Conservation (phyloP, 805 yeast genomes). For the Kazachstania africana region DNA sequence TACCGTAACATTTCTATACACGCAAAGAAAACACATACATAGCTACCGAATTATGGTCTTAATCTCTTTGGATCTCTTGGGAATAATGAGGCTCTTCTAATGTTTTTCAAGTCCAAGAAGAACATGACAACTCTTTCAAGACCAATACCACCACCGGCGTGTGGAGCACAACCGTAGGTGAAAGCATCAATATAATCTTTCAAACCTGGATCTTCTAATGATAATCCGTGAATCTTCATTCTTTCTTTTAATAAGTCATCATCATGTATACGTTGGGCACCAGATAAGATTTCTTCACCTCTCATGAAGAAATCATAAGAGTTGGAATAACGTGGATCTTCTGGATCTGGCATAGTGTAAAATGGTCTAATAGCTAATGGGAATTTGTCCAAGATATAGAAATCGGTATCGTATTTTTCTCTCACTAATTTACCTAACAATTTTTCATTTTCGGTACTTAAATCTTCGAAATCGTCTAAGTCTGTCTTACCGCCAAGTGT, state of each 20-base stretch:
- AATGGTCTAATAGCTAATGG: constrained; percentile 95
- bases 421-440: constrained; percentile 82
- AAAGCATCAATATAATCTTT: constrained; percentile 89
- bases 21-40: not conserved
- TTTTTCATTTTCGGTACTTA: constrained; percentile 90
- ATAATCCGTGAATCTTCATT: constrained; percentile 72
- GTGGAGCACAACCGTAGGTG: constrained; percentile 93
- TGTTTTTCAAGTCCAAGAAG: constrained; percentile 91
- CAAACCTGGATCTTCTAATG: constrained; percentile 71
- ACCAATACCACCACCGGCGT: constrained; percentile 99
- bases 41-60: constrained; percentile 43
- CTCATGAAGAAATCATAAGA: constrained; percentile 99
- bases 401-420: constrained; percentile 93
- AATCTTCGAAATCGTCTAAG: constrained; percentile 68
- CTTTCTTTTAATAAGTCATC: constrained; percentile 71
- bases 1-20: no score
- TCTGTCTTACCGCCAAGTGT: constrained; percentile 72
- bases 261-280: constrained; percentile 99
- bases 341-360: constrained; percentile 98
- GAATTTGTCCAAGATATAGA: constrained; percentile 95
- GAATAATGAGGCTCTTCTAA: constrained; percentile 96
- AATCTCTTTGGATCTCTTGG: constrained; percentile 97
- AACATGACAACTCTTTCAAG: constrained; percentile 98
- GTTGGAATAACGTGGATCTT: constrained; percentile 86
- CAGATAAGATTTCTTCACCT: constrained; percentile 98